Percentiles rank a stretch among this genome's conserved stretches.
These are phyloP conservation scores for Penicillium samsonianum DNA, from an alignment of 495 filamentous ascomycete genomes.

Conservation along the genomic window DNA sequence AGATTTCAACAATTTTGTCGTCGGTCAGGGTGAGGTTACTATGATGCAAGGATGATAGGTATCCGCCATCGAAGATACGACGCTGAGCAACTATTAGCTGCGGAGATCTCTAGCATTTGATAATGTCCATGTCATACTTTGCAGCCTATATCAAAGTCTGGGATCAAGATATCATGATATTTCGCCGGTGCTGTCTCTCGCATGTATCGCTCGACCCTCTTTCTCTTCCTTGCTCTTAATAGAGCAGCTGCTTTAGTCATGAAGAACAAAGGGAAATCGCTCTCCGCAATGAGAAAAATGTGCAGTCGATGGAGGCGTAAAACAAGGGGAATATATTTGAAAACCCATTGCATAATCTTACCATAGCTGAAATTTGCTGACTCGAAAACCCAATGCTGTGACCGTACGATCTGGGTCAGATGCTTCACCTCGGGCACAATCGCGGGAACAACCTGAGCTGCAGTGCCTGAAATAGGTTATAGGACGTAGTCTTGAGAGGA, in stretches of 20 bases:
- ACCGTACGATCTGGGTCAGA: conserved; percentile 35
- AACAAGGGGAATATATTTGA: conserved; percentile 27
- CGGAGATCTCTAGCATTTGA: background rate
- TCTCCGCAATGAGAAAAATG: conserved; percentile 32
- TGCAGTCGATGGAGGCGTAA: conserved; percentile 27
- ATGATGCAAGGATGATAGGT: conserved; percentile 23
- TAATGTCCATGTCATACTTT: too few species aligned
- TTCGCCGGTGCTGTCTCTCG: conserved; percentile 48
- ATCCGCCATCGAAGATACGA: conserved; percentile 41
- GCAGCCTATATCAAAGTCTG: conserved; percentile 56
- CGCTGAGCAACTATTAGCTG: too few species aligned
- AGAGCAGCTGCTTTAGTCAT: conserved; percentile 27
- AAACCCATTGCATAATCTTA: conserved; percentile 33
- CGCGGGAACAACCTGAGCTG: conserved; percentile 47
- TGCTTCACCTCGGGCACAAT: conserved; percentile 32
- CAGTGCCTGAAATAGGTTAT: conserved; percentile 38
- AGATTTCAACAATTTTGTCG: conserved; percentile 21
- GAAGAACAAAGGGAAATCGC: conserved; percentile 40
- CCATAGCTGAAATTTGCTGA: conserved; percentile 19
- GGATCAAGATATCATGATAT: conserved; percentile 56
- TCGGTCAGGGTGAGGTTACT: conserved; percentile 46
- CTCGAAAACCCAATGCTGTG: conserved; percentile 34
- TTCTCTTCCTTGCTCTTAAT: conserved; percentile 33
- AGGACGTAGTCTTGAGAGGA: too few species aligned
- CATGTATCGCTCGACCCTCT: conserved; percentile 43